Evolutionary conservation across 2,329 filamentous ascomycete species (phyloP).

Genomic region (Colletotrichum musae): DNA sequence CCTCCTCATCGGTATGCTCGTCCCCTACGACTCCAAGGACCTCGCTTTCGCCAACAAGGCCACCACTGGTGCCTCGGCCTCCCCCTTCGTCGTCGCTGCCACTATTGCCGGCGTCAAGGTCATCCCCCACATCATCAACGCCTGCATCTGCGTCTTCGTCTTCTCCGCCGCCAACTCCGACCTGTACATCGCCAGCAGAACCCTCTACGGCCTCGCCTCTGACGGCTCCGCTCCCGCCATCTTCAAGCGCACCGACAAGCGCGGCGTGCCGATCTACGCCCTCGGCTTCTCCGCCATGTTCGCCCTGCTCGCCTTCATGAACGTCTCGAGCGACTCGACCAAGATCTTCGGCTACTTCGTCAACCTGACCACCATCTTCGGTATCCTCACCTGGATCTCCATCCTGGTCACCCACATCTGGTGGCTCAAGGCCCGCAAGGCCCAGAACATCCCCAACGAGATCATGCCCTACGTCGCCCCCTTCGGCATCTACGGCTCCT

Average conservation of each 20-base stretch:
- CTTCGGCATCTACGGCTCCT: slow-evolving; percentile 79
- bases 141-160: slow-evolving; percentile 81
- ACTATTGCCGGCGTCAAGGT: slow-evolving; percentile 72
- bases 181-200: slow-evolving; percentile 82
- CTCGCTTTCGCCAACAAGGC: slow-evolving; percentile 71
- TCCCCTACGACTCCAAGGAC: slow-evolving; percentile 76
- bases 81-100: slow-evolving; percentile 84
- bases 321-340: slow-evolving; percentile 62
- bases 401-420: slow-evolving; percentile 77
- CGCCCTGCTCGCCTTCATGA: slow-evolving; percentile 78
- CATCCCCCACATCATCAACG: slow-evolving; percentile 80
- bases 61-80: slow-evolving; percentile 69
- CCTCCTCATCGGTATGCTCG: slow-evolving; percentile 81
- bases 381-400: slow-evolving; percentile 77
- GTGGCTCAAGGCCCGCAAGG: slow-evolving; percentile 74
- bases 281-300: slow-evolving; percentile 74
- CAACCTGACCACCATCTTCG: slow-evolving; percentile 77
- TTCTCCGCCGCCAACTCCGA: slow-evolving; percentile 85
- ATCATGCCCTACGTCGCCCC: slow-evolving; percentile 77
- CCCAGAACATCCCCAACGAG: slow-evolving; percentile 70
- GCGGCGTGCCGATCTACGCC: slow-evolving; percentile 79
- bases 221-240: slow-evolving; percentile 81
- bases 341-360: slow-evolving; percentile 71
- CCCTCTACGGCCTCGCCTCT: slow-evolving; percentile 79
- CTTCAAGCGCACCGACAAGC: slow-evolving; percentile 78